Percentiles rank a stretch among this genome's conserved stretches.
Conservation (phyloP, 2,329 filamentous ascomycete genomes). For the Leptographium procerum region DNA sequence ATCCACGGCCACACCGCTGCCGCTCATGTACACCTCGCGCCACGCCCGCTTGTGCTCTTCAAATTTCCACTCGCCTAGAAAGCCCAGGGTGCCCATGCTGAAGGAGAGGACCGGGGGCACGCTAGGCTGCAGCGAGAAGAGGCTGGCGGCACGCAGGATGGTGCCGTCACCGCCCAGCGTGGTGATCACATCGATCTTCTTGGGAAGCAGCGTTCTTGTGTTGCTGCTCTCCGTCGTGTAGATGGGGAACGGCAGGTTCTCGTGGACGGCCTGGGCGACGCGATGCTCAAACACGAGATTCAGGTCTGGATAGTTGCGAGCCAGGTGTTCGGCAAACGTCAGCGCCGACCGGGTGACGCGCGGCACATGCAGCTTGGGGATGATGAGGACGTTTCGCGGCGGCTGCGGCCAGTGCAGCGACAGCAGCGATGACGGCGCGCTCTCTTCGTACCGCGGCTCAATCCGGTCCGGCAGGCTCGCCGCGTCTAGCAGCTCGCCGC, state of each 20-base stretch:
- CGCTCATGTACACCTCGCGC: conserved; percentile 80
- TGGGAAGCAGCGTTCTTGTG: conserved; percentile 44
- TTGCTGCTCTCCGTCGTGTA: conserved; percentile 44
- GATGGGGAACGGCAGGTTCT: conserved; percentile 60
- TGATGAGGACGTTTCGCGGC: conserved; percentile 44
- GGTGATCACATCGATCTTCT: conserved; percentile 77
- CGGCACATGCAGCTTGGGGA: conserved; percentile 46
- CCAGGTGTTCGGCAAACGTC: conserved; percentile 58
- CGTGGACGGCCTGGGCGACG: conserved; percentile 61
- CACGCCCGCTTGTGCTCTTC: conserved; percentile 85
- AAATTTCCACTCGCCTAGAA: conserved; percentile 95
- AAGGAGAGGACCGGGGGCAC: conserved; percentile 91
- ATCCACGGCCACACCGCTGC: conserved; percentile 38
- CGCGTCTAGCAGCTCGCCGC: conserved; percentile 38
- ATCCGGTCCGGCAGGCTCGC: conserved; percentile 41
- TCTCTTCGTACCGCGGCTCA: conserved; percentile 53
- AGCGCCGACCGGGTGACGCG: conserved; percentile 41
- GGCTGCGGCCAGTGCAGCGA: conserved; percentile 43
- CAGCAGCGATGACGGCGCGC: conserved; percentile 39
- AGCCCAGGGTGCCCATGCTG: conserved; percentile 92
- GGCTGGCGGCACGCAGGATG: conserved; percentile 71
- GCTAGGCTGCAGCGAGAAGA: conserved; percentile 69
- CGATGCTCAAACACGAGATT: conserved; percentile 74
- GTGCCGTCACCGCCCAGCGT: conserved; percentile 92
- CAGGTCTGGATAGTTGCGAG: conserved; percentile 66